Evolutionary conservation across 495 filamentous ascomycete species (phyloP), one percentile per base, ranked within the genome.

Genomic region (Neurospora sp.): DNA sequence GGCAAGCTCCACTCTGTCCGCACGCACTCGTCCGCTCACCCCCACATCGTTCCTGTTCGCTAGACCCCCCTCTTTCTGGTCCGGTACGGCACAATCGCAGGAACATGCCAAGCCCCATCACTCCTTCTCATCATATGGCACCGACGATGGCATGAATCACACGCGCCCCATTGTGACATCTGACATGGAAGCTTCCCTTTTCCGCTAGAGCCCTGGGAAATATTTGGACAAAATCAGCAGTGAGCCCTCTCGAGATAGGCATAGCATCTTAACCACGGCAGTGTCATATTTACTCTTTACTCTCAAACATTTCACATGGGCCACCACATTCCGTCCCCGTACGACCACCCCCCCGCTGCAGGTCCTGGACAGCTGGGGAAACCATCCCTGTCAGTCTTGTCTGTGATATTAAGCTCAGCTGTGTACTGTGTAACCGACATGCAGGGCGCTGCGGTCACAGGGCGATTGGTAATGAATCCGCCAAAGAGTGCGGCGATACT

Each of bases 361-460:
- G 53, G 53, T 61, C 53, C 53, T 61, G 53, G 53, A 61, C 53
- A 61, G 53, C 53, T 61, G 53, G 27, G 27, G 22, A 61, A 61
- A 61, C 12, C 12, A 61, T 61, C 22, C 48, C 48, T 61, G 48
- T 2, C 48, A n/a, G 45, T 22, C 45, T 2, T 12, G 45, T 10
- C n/a, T 48, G 53, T 38, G 20, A 59, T 31, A 45, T 17, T 6
- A 27, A 48, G 38, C 38, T 42, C 37, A 42, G 69, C 35, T 31
- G 42, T 40, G 40, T 16, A 59, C 35, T 31, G 42, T 40, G 40
- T 16, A 59, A 20, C 68, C 70, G 70, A 73, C 71, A 61, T 77
- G 76, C 74, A 76, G 73, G 59, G 39, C 27, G n/a, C 73, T 68
- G 75, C 73, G 73, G 65, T 76, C 73, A 76, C 75, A 72, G 71